Base-by-base conservation (phyloP, 2,329 filamentous ascomycete species). In the Sporothrix curviconia region DNA sequence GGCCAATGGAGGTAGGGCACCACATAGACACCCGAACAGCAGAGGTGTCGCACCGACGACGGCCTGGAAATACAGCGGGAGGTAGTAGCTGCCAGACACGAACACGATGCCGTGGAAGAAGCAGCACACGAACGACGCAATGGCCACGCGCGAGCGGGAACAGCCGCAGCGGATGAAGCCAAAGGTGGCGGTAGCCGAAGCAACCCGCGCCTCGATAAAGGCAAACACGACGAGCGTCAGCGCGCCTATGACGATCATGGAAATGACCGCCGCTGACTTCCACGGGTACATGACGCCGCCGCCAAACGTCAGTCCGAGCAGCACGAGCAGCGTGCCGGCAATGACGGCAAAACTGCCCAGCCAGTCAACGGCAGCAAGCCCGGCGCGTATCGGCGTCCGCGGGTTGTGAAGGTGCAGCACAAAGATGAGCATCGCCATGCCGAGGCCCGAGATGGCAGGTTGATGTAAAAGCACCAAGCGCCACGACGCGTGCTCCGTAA, bases 271-370 rank as follows among this genome's bases (percentile, higher is more conserved):
- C 1, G 87, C 77, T 0, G 87, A 92, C 54, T 73, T 72, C 90
- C 90, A 95, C 1, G 91, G 86, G 62, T 82, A 83, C 22, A 78
- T 77, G 53, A 90, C 81, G 50, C 90, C 91, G 56, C 91, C 92
- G 56, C 91, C 92, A 61, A 92, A 90, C 67, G 95, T 87, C 11
- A 96, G 81, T 0, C 90, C 92, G 42, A 96, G 83, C 4, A 96
- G 81, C 62, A 95, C 78, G 89, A 95, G 92, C 19, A 95, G 76
- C 0, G 89, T 92, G 19, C 86, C 89, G 42, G 87, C 87, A 24
- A 92, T 80, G 67, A 95, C 82, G 30, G 79, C 71, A 4, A 78
- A 14, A 57, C 75, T 79, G 36, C 80, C 80, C 0, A 74, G 61
- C 81, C 81, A 84, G 69, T 84, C 81, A 46, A 84, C 76, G 17